Conservation (phyloP, 306 rosid genomes). For the Vigna hirtella region DNA sequence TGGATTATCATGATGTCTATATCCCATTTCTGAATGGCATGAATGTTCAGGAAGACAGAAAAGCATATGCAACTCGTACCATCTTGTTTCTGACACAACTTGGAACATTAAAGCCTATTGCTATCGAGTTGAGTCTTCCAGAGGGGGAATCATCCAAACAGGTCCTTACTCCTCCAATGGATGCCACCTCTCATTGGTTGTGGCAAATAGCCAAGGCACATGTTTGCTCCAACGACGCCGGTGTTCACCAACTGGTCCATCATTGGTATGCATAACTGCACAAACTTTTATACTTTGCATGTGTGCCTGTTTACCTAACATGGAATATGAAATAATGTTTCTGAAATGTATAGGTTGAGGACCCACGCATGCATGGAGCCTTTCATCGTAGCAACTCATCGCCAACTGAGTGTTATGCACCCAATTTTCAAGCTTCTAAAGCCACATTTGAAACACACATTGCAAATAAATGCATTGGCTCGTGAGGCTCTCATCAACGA, state of each 20-base stretch:
- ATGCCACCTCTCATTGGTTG: constrained; percentile 52
- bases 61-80: constrained; percentile 53
- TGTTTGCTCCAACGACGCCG: constrained; percentile 51
- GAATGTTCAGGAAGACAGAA: constrained; percentile 39
- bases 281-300: neutral
- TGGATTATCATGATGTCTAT: constrained; percentile 51
- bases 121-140: constrained; percentile 49
- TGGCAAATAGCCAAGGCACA: constrained; percentile 56
- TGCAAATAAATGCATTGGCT: constrained; percentile 54
- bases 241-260: constrained; percentile 54
- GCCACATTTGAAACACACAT: constrained; percentile 53
- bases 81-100: constrained; percentile 37
- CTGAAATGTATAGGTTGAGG: constrained; percentile 44
- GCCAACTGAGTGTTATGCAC: constrained; percentile 51
- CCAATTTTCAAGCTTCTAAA: constrained; percentile 50
- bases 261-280: constrained; percentile 44
- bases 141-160: constrained; percentile 38
- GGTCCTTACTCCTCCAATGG: constrained; percentile 51
- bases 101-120: constrained; percentile 52
- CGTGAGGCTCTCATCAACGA: constrained; percentile 55
- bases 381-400: constrained; percentile 50
- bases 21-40: constrained; percentile 51
- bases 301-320: no score
- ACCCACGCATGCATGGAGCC: constrained; percentile 58
- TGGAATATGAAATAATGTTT: constrained; percentile 5